These are phyloP conservation scores for Akanthomyces lecanii DNA, from an alignment of 2,329 filamentous ascomycete genomes.

Conservation along the genomic window DNA sequence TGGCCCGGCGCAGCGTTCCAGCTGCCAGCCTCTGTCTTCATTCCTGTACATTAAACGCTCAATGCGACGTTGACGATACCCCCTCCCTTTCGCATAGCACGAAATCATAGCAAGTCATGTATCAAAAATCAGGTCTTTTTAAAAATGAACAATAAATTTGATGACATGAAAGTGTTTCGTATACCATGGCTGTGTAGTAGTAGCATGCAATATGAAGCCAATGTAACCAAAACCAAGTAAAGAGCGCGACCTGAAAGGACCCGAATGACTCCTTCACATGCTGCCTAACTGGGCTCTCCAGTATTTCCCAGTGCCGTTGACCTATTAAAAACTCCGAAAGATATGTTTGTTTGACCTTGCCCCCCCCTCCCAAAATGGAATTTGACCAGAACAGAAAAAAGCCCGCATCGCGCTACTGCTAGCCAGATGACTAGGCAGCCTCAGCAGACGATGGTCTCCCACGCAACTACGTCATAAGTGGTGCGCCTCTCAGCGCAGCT, in stretches of 20 bases:
- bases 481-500: constrained; percentile 6
- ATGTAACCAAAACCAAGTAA: constrained; percentile 14
- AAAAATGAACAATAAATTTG: not conserved
- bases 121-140: not conserved
- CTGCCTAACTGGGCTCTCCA: constrained; percentile 19
- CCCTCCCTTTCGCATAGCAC: not conserved
- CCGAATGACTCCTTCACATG: constrained; percentile 30
- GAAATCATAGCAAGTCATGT: not conserved
- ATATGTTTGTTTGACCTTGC: not conserved
- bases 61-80: constrained; percentile 17
- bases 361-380: not conserved
- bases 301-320: constrained; percentile 11
- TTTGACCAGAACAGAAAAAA: not conserved
- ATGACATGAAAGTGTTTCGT: not conserved
- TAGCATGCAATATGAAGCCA: constrained; percentile 5
- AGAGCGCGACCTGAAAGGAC: constrained; percentile 16
- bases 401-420: constrained; percentile 4
- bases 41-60: constrained; percentile 15
- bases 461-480: constrained; percentile 9
- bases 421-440: not conserved
- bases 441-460: not conserved
- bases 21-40: not conserved
- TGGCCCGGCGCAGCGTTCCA: constrained; percentile 2
- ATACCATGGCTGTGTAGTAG: constrained; percentile 13
- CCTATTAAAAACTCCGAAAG: constrained; percentile 12